Conservation (phyloP, 2,329 filamentous ascomycete species). For the Celoporthe dispersa region DNA sequence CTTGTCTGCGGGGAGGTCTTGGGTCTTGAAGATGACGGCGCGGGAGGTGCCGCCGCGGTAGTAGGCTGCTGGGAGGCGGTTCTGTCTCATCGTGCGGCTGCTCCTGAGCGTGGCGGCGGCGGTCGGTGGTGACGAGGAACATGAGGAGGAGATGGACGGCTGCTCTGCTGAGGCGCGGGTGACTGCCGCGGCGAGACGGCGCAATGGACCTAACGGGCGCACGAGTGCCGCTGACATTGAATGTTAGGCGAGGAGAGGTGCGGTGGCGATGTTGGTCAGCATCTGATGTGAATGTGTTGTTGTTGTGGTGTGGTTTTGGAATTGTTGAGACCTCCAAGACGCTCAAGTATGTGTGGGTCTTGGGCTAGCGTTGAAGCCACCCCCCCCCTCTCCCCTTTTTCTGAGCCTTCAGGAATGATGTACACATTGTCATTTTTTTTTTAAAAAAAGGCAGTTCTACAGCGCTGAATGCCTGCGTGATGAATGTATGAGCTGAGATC, state of each 20-base stretch:
- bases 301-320: not conserved
- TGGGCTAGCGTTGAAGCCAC: too few relatives aligned
- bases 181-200: too few relatives aligned
- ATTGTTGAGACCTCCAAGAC: too few relatives aligned
- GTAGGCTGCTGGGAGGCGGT: conserved; percentile 56
- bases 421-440: too few relatives aligned
- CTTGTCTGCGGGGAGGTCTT: conserved; percentile 54
- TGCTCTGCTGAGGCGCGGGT: not conserved
- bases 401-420: too few relatives aligned
- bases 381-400: too few relatives aligned
- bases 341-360: too few relatives aligned
- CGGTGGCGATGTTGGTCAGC: not conserved
- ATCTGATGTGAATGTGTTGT: not conserved
- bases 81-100: not conserved
- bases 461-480: too few relatives aligned
- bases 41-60: conserved; percentile 74
- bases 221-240: not conserved
- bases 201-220: not conserved
- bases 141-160: not conserved
- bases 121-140: not conserved
- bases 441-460: too few relatives aligned
- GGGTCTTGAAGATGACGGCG: conserved; percentile 61
- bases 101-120: not conserved
- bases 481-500: too few relatives aligned
- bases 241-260: not conserved